A percentile compares a stretch with the other conserved stretches of the same genome.
Evolutionary conservation across 2,329 filamentous ascomycete genomes (phyloP).

Genomic region (Septoria linicola): DNA sequence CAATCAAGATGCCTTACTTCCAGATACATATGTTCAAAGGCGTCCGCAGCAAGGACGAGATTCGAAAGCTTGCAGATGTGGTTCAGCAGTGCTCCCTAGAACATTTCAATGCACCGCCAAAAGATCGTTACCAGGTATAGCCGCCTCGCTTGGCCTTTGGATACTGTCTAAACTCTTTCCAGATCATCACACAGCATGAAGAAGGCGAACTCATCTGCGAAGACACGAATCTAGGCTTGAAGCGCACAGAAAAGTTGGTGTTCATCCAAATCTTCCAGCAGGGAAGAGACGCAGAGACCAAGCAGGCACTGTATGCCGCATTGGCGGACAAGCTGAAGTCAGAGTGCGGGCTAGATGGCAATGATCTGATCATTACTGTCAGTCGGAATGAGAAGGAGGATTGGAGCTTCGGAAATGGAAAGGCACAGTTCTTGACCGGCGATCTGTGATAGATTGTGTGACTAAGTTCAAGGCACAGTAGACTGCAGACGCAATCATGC

Average conservation of each 20-base stretch:
- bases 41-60: constrained; percentile 30
- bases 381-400: constrained; percentile 33
- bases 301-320: constrained; percentile 30
- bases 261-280: constrained; percentile 40
- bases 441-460: constrained; percentile 20
- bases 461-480: too few species aligned
- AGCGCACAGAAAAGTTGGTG: constrained; percentile 32
- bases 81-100: constrained; percentile 34
- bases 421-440: constrained; percentile 36
- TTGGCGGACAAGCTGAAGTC: constrained; percentile 29
- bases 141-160: background rate
- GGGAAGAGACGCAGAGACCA: constrained; percentile 32
- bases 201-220: constrained; percentile 37
- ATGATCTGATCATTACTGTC: constrained; percentile 35
- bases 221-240: constrained; percentile 34
- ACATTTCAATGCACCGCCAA: constrained; percentile 33
- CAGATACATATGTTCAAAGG: constrained; percentile 36
- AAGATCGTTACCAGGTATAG: constrained; percentile 36
- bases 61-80: constrained; percentile 34
- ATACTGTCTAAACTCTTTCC: background rate
- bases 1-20: constrained; percentile 34
- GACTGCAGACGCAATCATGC: too few species aligned
- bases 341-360: constrained; percentile 27
- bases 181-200: constrained; percentile 39
- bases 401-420: constrained; percentile 37